phyloP scores from a whole-genome alignment of 2,329 filamentous ascomycete species.

The Cladosporium cucumerinum region DNA sequence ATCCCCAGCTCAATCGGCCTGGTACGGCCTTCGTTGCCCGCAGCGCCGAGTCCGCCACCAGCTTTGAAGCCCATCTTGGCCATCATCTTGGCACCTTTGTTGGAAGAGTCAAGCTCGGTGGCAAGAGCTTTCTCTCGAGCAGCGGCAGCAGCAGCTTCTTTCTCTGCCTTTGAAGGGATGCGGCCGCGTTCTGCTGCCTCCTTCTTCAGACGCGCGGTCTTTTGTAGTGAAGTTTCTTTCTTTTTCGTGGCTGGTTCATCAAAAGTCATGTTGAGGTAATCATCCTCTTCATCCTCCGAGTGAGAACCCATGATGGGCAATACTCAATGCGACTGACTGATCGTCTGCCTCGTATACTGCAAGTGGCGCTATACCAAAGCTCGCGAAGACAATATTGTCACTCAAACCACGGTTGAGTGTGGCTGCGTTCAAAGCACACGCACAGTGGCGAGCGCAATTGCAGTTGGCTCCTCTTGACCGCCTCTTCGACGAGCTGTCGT shows the following conservation, averaged over 20 bases:
- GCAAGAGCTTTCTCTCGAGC: conserved; percentile 73
- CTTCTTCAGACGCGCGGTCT: conserved; percentile 52
- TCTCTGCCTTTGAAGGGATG: conserved; percentile 77
- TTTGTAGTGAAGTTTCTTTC: conserved; percentile 63
- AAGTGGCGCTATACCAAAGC: not conserved
- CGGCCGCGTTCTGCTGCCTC: conserved; percentile 60
- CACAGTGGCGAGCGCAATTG: not conserved
- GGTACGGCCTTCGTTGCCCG: conserved; percentile 46
- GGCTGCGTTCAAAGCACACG: not conserved
- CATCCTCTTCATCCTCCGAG: conserved; percentile 69
- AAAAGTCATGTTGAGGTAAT: conserved; percentile 97
- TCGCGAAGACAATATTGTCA: too few species aligned
- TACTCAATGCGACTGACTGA: not conserved
- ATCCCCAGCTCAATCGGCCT: conserved; percentile 75
- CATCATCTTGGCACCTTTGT: conserved; percentile 93
- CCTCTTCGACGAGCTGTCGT: not conserved
- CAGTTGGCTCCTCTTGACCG: not conserved
- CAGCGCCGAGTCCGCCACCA: conserved; percentile 69
- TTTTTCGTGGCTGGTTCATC: conserved; percentile 55
- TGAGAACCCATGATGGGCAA: not conserved
- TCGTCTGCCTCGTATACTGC: not conserved
- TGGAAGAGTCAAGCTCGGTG: conserved; percentile 58
- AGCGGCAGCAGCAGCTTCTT: conserved; percentile 67
- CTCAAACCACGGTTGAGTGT: not conserved
- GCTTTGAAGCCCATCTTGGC: conserved; percentile 85